A percentile compares a stretch with the other conserved stretches of the same genome.
These are phyloP conservation scores for Tuber brumale DNA, from an alignment of 495 filamentous ascomycete species.

Conservation along the genomic window DNA sequence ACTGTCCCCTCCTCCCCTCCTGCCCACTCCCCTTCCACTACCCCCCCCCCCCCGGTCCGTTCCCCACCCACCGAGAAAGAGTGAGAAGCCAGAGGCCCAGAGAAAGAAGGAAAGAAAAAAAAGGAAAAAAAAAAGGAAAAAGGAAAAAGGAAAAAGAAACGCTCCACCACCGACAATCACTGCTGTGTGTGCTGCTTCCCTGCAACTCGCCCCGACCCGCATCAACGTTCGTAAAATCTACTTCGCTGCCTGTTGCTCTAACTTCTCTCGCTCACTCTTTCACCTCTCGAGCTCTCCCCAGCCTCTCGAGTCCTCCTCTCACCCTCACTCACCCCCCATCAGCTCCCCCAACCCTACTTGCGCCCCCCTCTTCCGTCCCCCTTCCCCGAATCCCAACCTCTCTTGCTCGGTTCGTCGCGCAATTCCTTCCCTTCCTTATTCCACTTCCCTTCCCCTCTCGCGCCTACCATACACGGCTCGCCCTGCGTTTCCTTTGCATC, in stretches of 20 bases:
- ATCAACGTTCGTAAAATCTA: slow-evolving; percentile 42
- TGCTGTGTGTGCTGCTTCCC: slow-evolving; percentile 42
- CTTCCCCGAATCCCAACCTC: slow-evolving; percentile 37
- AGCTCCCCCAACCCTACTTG: slow-evolving; percentile 39
- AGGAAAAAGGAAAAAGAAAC: slow-evolving; percentile 17
- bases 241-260: slow-evolving; percentile 40
- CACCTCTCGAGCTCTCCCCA: slow-evolving; percentile 29
- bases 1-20: slow-evolving; percentile 3
- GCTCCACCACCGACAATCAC: slow-evolving; percentile 34
- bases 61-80: background rate
- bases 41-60: slow-evolving; percentile 21
- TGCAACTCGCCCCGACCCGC: slow-evolving; percentile 43
- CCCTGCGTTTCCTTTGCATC: slow-evolving; percentile 44
- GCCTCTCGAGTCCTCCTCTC: slow-evolving; percentile 32
- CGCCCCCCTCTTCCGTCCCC: slow-evolving; percentile 25
- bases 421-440: slow-evolving; percentile 38
- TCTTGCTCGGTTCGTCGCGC: slow-evolving; percentile 39
- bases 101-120: background rate
- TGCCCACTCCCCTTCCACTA: slow-evolving; percentile 26
- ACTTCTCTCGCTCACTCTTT: slow-evolving; percentile 27
- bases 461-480: slow-evolving; percentile 44
- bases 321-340: slow-evolving; percentile 30
- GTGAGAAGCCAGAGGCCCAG: background rate
- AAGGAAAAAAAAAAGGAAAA: background rate
- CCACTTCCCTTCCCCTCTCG: slow-evolving; percentile 37